Evolutionary conservation across 225 moss, liverwort and hornwort species (phyloP), one percentile per base, ranked within the genome.

Genomic region (Climacium dendroides): DNA sequence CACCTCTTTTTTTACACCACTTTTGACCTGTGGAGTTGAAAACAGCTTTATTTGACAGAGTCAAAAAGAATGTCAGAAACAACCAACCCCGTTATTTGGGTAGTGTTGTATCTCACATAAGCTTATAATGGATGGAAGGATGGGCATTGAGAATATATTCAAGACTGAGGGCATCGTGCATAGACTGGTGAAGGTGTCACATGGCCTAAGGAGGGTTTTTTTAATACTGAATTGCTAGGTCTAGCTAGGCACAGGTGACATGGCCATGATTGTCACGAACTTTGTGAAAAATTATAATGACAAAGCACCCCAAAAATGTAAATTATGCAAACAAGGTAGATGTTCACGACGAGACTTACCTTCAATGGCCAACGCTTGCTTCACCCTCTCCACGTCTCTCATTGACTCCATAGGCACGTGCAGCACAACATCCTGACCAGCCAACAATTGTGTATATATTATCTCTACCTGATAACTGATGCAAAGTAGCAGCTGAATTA

Each of bases 341-440:
- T 24, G 14, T 63, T 30, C 62, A 55, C 5, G 57, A 58, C 84
- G 71, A 59, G 24, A 10, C 24, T 41, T 9, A 92, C 93, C 93
- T 65, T 75, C 82, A 55, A 92, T 91, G 79, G 93, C 83, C 69
- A 93, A 83, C 63, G 93, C 92, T 74, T 93, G 92, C 86, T 93
- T 92, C 90, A 93, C 92, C 75, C 93, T 89, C 87, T 93, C 93
- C 79, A 91, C 90, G 43, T 90, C 90, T 73, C 66, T 89, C 87
- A 92, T 39, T 28, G 90, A 86, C 6, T 93, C 90, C 92, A 93
- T 90, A 2, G 93, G 93, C 39, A 93, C 93, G 30, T 88, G 82
- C 79, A 93, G 82, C 88, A 92, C 90, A 39, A 93, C 92, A 85
- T 93, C 93, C 92, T 93, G 92, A 73, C 64, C 75, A 76, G 6